Evolutionary conservation across 1,284 basidiomycete genomes (phyloP).

Genomic region (Ustilago trichophora): DNA sequence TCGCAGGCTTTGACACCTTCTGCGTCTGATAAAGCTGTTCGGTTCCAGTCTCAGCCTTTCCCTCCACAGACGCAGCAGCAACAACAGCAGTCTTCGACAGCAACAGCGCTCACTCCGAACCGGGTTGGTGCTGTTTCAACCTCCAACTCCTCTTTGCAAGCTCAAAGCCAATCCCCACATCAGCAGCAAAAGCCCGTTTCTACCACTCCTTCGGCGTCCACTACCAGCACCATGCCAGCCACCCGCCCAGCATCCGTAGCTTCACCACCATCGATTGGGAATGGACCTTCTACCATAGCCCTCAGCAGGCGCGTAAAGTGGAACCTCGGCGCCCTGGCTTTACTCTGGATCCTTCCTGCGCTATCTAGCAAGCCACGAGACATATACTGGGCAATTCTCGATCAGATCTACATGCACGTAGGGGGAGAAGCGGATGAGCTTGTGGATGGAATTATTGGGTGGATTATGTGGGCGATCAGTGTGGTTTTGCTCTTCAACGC

Average conservation of each 20-base stretch:
- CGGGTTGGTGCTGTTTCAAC: too few species aligned
- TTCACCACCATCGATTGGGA: too few species aligned
- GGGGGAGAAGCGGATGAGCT: conserved; percentile 35
- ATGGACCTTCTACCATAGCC: conserved; percentile 6
- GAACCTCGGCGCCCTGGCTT: conserved; percentile 23
- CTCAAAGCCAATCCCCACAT: too few species aligned
- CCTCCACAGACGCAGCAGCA: conserved; percentile 16
- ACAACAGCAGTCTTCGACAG: background rate
- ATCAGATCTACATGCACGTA: conserved; percentile 24
- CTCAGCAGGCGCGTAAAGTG: conserved; percentile 21
- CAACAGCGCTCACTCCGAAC: conserved; percentile 4
- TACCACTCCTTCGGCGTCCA: too few species aligned
- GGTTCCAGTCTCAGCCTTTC: conserved; percentile 35
- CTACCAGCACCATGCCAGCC: background rate
- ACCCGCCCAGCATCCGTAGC: background rate
- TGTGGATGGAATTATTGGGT: conserved; percentile 28
- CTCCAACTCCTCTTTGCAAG: too few species aligned
- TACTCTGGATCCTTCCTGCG: conserved; percentile 35
- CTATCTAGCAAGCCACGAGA: conserved; percentile 20
- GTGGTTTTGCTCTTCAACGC: conserved; percentile 41
- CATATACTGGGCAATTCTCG: conserved; percentile 33
- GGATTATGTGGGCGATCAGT: conserved; percentile 38
- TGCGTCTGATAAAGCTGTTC: conserved; percentile 27
- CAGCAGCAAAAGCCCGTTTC: too few species aligned
- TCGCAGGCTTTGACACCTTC: conserved; percentile 25